phyloP scores from a whole-genome alignment of 257 asterid species.

The Solanum megistacrolobum region DNA sequence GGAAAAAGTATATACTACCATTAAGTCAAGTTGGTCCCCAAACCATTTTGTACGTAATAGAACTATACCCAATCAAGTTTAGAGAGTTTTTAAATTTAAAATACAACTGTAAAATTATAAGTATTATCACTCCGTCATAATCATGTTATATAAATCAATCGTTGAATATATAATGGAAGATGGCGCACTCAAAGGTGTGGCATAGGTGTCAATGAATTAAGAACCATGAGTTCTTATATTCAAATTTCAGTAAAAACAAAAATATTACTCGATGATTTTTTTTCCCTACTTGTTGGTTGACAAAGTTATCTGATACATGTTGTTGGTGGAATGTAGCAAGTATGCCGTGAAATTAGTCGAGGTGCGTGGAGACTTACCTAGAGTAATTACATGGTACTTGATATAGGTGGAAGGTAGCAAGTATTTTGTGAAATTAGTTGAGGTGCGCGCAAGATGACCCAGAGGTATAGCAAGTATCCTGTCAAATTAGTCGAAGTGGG shows the following conservation, averaged over 20 bases:
- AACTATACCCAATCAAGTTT: neutral
- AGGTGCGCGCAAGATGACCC: neutral
- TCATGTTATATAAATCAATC: neutral
- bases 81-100: neutral
- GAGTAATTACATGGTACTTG: neutral
- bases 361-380: no score
- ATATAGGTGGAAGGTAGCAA: neutral
- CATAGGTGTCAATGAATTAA: neutral
- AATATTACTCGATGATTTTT: neutral
- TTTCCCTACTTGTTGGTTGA: neutral
- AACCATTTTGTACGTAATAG: neutral
- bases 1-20: neutral
- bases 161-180: neutral
- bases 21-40: neutral
- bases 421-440: neutral
- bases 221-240: neutral
- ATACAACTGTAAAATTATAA: neutral
- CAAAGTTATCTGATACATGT: neutral
- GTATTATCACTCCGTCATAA: neutral
- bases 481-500: neutral
- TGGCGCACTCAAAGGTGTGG: neutral
- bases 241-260: fast-evolving
- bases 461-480: neutral
- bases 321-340: neutral
- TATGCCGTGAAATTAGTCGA: neutral